Evolutionary conservation across 2,329 filamentous ascomycete species (phyloP), one percentile per base, ranked within the genome.

Genomic region (Aschersonia sp.): DNA sequence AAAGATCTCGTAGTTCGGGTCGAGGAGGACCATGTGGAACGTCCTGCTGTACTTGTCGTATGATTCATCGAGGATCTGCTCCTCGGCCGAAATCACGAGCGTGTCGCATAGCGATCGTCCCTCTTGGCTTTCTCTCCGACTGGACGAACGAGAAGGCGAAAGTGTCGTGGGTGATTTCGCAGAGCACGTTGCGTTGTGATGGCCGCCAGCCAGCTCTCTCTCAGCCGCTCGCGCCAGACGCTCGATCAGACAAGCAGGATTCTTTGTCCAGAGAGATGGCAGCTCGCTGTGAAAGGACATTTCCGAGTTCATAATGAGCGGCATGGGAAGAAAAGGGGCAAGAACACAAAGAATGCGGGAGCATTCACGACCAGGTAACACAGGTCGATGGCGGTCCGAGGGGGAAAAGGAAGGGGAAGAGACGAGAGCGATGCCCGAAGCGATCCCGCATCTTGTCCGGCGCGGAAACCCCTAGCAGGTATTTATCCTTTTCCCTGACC

Each of bases 11-110:
- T 56, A 56, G 44, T 44, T 53, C 10, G 53, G 53, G 29, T 56
- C 54, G 40, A 56, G 54, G 32, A 56, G 49, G 6, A 53, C 53
- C 54, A 56, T 56, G 49, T 56, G 54, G 7, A 53, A 51, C 7
- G 54, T 54, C 14, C 51, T 46, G 42, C 54, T 53, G 46, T 51
- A 50, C 31, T 47, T 48, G n/a, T 50, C 41, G 30, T 55, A 55
- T 1, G 50, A 47, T 12, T 44, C 44, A 30, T 49, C 44, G 42
- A 49, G 46, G 22, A 44, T 44, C n/a, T 47, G 46, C 9, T 47
- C 46, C 7, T 47, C 46, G 42, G 30, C 5, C n/a, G 46, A 43
- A 4, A 47, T 42, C 8, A 47, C 46, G 33, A 47, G 42, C 11
- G 46, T 45, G 29, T 47, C 46, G 35, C 46, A 37, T 4, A 37